A percentile compares a stretch with the other conserved stretches of the same genome.
phyloP scores from a whole-genome alignment of 1,284 basidiomycete genomes.

The Wallemia hederae region DNA sequence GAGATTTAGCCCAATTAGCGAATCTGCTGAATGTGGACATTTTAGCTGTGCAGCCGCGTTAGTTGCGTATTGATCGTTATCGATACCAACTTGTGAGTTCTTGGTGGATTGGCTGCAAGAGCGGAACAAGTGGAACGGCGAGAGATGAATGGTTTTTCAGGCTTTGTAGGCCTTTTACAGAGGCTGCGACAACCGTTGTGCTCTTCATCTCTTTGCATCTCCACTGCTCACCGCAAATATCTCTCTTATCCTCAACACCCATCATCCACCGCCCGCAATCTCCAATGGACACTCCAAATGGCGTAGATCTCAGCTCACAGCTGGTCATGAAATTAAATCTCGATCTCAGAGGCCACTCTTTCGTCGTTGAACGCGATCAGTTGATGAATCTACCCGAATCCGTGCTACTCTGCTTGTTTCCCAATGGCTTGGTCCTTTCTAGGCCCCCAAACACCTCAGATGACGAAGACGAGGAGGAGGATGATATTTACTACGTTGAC shows the following conservation, averaged over 20 bases:
- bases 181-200: too few relatives aligned
- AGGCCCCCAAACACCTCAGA: slow-evolving; percentile 34
- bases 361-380: slow-evolving; percentile 85
- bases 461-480: slow-evolving; percentile 54
- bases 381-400: slow-evolving; percentile 97
- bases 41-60: too few relatives aligned
- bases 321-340: slow-evolving; percentile 60
- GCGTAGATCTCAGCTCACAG: slow-evolving; percentile 17
- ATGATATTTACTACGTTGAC: slow-evolving; percentile 83
- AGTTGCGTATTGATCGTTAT: too few relatives aligned
- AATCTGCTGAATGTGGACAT: slow-evolving; percentile 22
- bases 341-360: slow-evolving; percentile 67
- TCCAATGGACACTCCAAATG: background rate
- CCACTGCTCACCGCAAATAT: background rate
- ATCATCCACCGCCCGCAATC: too few relatives aligned
- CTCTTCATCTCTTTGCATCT: background rate
- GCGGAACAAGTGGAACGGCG: too few relatives aligned
- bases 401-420: slow-evolving; percentile 82
- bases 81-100: too few relatives aligned
- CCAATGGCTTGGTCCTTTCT: slow-evolving; percentile 80
- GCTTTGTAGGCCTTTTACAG: too few relatives aligned
- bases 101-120: too few relatives aligned
- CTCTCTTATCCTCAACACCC: too few relatives aligned
- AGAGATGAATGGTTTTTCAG: too few relatives aligned
- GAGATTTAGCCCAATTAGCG: slow-evolving; percentile 56